Percentiles rank a stretch among this genome's conserved stretches.
phyloP scores from a whole-genome alignment of 108 stramenopile species.

The Aurantiochytrium sp. region DNA sequence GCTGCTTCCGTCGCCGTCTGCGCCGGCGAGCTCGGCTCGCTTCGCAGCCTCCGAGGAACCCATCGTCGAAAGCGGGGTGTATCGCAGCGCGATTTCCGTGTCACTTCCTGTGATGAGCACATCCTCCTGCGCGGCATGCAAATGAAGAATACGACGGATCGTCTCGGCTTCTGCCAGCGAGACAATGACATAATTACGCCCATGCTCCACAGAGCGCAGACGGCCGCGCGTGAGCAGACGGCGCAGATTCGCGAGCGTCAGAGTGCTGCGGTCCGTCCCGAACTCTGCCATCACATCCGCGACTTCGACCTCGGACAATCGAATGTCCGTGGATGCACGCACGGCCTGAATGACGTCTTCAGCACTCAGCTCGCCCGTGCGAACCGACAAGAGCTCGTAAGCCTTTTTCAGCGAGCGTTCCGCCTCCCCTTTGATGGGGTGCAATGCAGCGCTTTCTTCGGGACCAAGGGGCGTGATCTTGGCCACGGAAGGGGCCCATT shows the following conservation, averaged over 20 bases:
- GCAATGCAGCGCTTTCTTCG: background rate
- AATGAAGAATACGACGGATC: conserved; percentile 14
- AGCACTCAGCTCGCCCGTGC: background rate
- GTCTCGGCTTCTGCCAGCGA: conserved; percentile 23
- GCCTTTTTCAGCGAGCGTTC: conserved; percentile 16
- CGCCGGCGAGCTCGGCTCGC: background rate
- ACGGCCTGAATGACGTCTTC: conserved; percentile 2
- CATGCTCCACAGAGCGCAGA: background rate
- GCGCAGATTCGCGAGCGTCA: background rate
- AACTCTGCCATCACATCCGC: background rate
- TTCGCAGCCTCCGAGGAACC: background rate
- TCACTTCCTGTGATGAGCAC: background rate
- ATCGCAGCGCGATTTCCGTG: conserved; percentile 25
- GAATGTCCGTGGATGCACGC: conserved; percentile 9
- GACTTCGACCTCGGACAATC: background rate
- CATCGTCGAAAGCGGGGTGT: conserved; percentile 11
- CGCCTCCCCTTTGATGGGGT: background rate
- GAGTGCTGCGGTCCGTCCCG: background rate
- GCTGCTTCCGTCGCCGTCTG: too few species aligned
- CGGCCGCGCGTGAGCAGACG: background rate
- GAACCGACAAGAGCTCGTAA: conserved; percentile 6
- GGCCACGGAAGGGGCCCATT: conserved; percentile 11
- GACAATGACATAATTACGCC: conserved; percentile 12
- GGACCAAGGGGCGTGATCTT: background rate
- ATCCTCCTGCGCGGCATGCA: background rate